Percentiles rank a stretch among this genome's conserved stretches.
phyloP scores from a whole-genome alignment of 192 early-diverging fungal genomes.

The Phycomyces blakesleeanus region DNA sequence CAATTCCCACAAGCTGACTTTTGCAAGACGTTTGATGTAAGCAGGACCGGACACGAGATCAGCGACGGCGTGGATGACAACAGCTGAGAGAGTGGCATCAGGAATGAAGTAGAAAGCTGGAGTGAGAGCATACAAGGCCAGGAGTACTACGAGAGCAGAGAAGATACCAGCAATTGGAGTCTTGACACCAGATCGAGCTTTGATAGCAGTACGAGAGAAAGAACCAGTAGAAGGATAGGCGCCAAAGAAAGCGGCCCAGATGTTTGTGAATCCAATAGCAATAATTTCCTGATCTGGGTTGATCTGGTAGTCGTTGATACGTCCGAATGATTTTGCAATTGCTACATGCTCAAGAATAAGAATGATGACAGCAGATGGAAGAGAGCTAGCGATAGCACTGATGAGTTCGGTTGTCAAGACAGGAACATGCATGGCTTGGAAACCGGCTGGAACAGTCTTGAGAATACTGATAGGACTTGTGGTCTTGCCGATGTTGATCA shows the following conservation, averaged over 20 bases:
- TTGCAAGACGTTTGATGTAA: slow-evolving; percentile 58
- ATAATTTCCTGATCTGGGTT: slow-evolving; percentile 87
- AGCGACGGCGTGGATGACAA: slow-evolving; percentile 85
- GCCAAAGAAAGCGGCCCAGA: slow-evolving; percentile 81
- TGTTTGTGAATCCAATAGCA: slow-evolving; percentile 85
- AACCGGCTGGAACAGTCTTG: slow-evolving; percentile 73
- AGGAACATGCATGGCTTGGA: slow-evolving; percentile 61
- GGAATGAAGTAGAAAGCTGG: slow-evolving; percentile 87
- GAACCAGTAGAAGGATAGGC: slow-evolving; percentile 92
- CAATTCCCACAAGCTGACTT: slow-evolving; percentile 47
- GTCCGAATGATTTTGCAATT: slow-evolving; percentile 86
- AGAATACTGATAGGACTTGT: slow-evolving; percentile 63
- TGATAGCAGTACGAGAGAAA: slow-evolving; percentile 93
- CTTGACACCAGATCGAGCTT: slow-evolving; percentile 81
- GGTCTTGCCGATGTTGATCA: slow-evolving; percentile 45
- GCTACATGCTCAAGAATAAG: slow-evolving; percentile 89
- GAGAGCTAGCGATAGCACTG: slow-evolving; percentile 46
- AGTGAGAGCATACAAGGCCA: slow-evolving; percentile 81
- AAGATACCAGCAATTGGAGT: slow-evolving; percentile 81
- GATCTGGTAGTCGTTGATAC: slow-evolving; percentile 80
- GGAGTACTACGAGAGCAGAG: slow-evolving; percentile 77
- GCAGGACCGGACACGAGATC: slow-evolving; percentile 68
- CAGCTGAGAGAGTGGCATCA: slow-evolving; percentile 73
- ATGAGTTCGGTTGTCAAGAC: slow-evolving; percentile 50
- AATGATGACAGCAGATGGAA: slow-evolving; percentile 69